These are phyloP conservation scores for Triticum aestivum DNA, from an alignment of 176 grass and related monocot genomes.

Conservation along the genomic window DNA sequence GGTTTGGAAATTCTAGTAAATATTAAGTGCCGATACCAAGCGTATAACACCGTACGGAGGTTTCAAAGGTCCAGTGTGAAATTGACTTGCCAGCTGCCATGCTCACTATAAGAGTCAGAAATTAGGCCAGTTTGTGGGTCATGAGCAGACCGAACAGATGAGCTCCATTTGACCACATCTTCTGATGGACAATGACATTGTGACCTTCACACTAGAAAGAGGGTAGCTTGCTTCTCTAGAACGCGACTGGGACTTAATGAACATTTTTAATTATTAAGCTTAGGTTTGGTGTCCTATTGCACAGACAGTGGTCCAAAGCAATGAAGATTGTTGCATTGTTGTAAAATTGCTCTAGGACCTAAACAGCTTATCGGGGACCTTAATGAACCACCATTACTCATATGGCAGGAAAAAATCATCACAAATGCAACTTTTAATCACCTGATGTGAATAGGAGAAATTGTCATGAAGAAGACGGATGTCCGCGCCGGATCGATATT, in stretches of 20 bases:
- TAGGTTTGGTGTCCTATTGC: background rate
- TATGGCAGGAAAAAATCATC: background rate
- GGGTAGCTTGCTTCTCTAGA: constrained; percentile 26
- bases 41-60: background rate
- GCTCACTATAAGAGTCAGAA: constrained; percentile 6
- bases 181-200: constrained; percentile 21
- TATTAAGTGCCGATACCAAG: background rate
- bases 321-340: constrained; percentile 1
- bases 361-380: background rate
- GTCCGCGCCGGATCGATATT: constrained; percentile 59
- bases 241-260: background rate
- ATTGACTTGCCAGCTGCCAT: background rate
- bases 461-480: constrained; percentile 81
- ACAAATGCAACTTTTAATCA: constrained; percentile 9
- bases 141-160: constrained; percentile 8
- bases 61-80: background rate
- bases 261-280: background rate
- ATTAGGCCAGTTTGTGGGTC: constrained; percentile 18
- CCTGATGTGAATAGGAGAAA: constrained; percentile 82
- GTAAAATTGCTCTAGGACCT: background rate
- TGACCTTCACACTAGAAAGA: constrained; percentile 10
- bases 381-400: background rate
- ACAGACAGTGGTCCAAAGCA: constrained; percentile 19
- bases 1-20: background rate
- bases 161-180: constrained; percentile 3